Percentiles rank a stretch among this genome's conserved stretches.
These are phyloP conservation scores for Diaporthe sp. DNA, from an alignment of 2,329 filamentous ascomycete genomes.

Conservation along the genomic window DNA sequence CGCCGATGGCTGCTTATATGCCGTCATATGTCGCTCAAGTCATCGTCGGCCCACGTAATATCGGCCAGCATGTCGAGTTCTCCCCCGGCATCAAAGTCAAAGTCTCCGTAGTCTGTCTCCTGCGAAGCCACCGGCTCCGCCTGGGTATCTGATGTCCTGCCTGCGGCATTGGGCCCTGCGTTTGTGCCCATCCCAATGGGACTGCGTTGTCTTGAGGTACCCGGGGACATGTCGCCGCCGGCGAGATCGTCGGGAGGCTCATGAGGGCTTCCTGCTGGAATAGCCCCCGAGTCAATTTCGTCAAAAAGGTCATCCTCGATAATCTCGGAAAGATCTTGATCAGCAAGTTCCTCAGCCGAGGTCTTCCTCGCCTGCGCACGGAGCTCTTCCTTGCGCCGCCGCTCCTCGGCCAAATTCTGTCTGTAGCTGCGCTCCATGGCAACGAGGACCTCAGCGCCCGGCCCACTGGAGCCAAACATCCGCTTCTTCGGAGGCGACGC, in stretches of 20 bases:
- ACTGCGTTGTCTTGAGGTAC: background rate
- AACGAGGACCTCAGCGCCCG: constrained; percentile 45
- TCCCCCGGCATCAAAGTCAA: constrained; percentile 31
- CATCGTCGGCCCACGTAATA: constrained; percentile 29
- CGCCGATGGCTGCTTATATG: background rate
- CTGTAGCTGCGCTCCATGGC: constrained; percentile 48
- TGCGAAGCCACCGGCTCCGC: constrained; percentile 43
- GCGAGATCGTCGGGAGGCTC: background rate
- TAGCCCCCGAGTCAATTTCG: background rate
- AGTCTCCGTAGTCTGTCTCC: constrained; percentile 50
- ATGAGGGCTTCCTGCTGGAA: background rate
- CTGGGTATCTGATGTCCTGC: background rate
- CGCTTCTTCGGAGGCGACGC: constrained; percentile 48
- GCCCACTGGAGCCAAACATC: constrained; percentile 51
- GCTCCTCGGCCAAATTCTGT: constrained; percentile 46
- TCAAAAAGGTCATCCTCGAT: constrained; percentile 1
- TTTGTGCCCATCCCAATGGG: background rate
- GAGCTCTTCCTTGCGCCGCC: constrained; percentile 36
- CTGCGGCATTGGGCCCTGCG: background rate
- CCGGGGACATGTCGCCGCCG: background rate
- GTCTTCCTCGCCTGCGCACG: background rate
- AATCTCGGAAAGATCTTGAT: constrained; percentile 1
- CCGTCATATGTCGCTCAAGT: constrained; percentile 34
- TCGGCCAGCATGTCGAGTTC: constrained; percentile 34
- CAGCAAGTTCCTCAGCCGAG: background rate